These are phyloP conservation scores for Globisporangium middletonii DNA, from an alignment of 352 stramenopile genomes.

Conservation along the genomic window DNA sequence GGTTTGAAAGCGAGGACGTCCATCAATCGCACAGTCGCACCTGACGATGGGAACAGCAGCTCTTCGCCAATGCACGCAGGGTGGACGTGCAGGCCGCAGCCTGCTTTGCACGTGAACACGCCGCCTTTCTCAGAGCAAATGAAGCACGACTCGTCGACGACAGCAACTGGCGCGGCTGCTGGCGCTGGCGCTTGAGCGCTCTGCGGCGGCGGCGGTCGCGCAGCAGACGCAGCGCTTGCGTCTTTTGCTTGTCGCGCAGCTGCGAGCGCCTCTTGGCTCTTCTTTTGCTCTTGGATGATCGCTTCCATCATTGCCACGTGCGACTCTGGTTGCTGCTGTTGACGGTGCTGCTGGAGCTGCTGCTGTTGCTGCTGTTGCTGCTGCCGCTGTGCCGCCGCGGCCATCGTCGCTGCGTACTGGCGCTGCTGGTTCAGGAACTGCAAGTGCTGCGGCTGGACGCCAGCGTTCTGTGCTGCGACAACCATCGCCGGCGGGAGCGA, in stretches of 20 bases:
- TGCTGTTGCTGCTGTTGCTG: slow-evolving; percentile 3
- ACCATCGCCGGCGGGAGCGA: slow-evolving; percentile 21
- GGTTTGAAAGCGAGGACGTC: background rate
- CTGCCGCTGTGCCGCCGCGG: slow-evolving; percentile 10
- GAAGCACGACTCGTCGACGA: slow-evolving; percentile 27
- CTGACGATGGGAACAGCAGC: slow-evolving; percentile 45
- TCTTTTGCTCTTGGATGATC: slow-evolving; percentile 8
- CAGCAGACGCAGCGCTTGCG: too few species aligned
- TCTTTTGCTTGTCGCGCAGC: too few species aligned
- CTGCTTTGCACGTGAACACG: slow-evolving; percentile 50
- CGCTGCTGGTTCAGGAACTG: slow-evolving; percentile 28
- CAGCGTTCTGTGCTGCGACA: slow-evolving; percentile 3
- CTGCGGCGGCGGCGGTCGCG: too few species aligned
- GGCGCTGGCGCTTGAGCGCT: slow-evolving; percentile 5
- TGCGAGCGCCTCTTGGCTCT: slow-evolving; percentile 2
- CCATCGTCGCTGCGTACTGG: slow-evolving; percentile 24
- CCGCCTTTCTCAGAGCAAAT: slow-evolving; percentile 48
- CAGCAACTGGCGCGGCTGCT: slow-evolving; percentile 2
- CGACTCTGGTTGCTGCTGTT: slow-evolving; percentile 17
- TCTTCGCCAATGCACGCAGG: slow-evolving; percentile 52
- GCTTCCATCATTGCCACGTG: slow-evolving; percentile 7
- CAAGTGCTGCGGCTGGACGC: slow-evolving; percentile 19
- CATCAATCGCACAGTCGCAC: slow-evolving; percentile 5
- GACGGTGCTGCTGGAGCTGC: slow-evolving; percentile 8
- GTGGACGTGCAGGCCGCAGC: slow-evolving; percentile 56